Evolutionary conservation across 2,329 filamentous ascomycete species (phyloP), one percentile per base, ranked within the genome.

Genomic region (Mollisia scopiformis): DNA sequence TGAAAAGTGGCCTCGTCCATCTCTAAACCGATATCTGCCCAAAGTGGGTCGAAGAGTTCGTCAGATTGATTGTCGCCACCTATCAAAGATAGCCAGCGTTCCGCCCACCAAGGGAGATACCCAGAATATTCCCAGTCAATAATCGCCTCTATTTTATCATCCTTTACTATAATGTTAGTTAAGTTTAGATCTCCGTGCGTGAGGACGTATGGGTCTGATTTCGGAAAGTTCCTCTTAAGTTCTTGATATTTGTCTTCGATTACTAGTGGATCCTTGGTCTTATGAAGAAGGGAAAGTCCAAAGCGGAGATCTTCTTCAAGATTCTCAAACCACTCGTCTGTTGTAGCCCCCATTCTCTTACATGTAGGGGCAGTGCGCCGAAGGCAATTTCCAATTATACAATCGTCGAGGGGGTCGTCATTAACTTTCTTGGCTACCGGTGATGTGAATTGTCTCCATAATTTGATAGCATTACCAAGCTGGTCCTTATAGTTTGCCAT

Each of bases 51-150:
- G 6, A 55, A 49, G 5, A 64, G 30, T 47, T 60, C 56, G 13
- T 53, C 43, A 14, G 27, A 53, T 2, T 43, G 21, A 37, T 39
- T 6, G 10, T 16, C 16, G 16, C 10, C 30, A 8, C 19, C 16
- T 16, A 13, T 27, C 14, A 27, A 10, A 21, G 16, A 49, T 2
- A 60, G 33, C 27, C 35, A 61, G 11, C 58, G 51, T 68, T 83
- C 66, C 74, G 72, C 76, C 75, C 74, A 79, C 23, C 72, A 74
- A n/a, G 75, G 77, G 31, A 72, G 75, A 60, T 75, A 79, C 2
- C 72, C 74, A 21, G 71, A 66, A 39, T 55, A 63, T 66, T 78
- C 75, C 77, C 75, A 79, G 46, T 78, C 75, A 62, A 79, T 67
- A 35, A 78, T 76, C 23, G 72, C 76, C 10, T 71, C 69, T n/a